These are phyloP conservation scores for Candida suzukii DNA, from an alignment of 805 yeast species.

Conservation along the genomic window DNA sequence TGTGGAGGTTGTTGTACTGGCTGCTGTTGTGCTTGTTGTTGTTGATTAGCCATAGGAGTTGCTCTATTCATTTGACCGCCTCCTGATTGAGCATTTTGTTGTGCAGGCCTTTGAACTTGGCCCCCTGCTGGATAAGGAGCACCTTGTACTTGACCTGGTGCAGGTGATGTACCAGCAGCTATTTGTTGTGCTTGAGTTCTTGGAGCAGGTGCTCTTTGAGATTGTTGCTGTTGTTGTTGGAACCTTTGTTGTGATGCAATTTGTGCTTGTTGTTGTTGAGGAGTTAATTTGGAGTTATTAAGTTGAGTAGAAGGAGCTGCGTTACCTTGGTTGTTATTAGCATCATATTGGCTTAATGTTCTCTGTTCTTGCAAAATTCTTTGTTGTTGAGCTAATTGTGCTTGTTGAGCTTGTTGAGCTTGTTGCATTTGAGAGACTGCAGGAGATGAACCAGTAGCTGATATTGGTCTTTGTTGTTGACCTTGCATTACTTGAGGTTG, in stretches of 20 bases:
- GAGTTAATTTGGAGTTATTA: conserved; percentile 3
- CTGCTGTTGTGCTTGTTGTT: too few relatives aligned
- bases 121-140: conserved; percentile 7
- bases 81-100: too few relatives aligned
- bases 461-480: neutral
- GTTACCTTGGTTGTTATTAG: too few relatives aligned
- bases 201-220: conserved; percentile 8
- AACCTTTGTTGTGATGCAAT: conserved; percentile 3
- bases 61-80: too few relatives aligned
- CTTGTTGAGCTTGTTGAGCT: conserved; percentile 3
- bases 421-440: conserved; percentile 1
- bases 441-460: neutral
- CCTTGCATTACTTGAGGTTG: too few relatives aligned
- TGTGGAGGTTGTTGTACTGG: too few relatives aligned
- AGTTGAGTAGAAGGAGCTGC: too few relatives aligned
- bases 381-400: conserved; percentile 2
- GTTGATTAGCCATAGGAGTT: too few relatives aligned
- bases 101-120: conserved; percentile 1
- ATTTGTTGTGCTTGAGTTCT: conserved; percentile 2
- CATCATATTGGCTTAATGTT: conserved; percentile 1
- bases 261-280: conserved; percentile 8
- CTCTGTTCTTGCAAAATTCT: conserved; percentile 3
- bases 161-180: neutral
- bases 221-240: conserved; percentile 10
- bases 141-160: conserved; percentile 2